Evolutionary conservation across 495 filamentous ascomycete genomes (phyloP).

Genomic region (Podospora anserina): DNA sequence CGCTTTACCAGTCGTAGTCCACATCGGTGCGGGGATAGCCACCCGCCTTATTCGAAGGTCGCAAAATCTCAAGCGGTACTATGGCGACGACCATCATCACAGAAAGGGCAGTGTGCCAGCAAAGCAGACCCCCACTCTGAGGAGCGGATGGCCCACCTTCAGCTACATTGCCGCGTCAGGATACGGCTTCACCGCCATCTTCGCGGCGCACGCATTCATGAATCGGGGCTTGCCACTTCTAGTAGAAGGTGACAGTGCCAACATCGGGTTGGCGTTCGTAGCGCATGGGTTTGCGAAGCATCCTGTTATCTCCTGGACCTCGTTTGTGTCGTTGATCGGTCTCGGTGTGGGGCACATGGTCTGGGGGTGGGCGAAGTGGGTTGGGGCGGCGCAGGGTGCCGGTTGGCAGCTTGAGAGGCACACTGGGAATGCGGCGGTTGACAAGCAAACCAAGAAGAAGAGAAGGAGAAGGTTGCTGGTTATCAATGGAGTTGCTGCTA

Average conservation of each 20-base stretch:
- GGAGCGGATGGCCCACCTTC: conserved; percentile 62
- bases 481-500: conserved; percentile 60
- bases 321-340: conserved; percentile 65
- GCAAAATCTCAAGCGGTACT: conserved; percentile 63
- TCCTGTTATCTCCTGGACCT: conserved; percentile 59
- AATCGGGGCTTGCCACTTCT: conserved; percentile 68
- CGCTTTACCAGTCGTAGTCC: conserved; percentile 54
- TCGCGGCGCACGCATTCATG: conserved; percentile 66
- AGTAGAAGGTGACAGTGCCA: conserved; percentile 77
- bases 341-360: conserved; percentile 74
- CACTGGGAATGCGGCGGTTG: conserved; percentile 30
- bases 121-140: conserved; percentile 20
- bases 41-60: conserved; percentile 71
- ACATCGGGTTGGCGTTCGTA: conserved; percentile 76
- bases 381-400: conserved; percentile 49
- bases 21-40: conserved; percentile 64
- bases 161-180: conserved; percentile 65
- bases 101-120: conserved; percentile 34
- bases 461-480: conserved; percentile 62
- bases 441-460: conserved; percentile 43
- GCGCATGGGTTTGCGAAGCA: conserved; percentile 79
- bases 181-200: conserved; percentile 59
- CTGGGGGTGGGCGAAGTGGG: conserved; percentile 78
- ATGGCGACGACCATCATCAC: conserved; percentile 26
- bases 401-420: conserved; percentile 29